phyloP scores from a whole-genome alignment of 306 rosid genomes.

The Prunus campanulata region DNA sequence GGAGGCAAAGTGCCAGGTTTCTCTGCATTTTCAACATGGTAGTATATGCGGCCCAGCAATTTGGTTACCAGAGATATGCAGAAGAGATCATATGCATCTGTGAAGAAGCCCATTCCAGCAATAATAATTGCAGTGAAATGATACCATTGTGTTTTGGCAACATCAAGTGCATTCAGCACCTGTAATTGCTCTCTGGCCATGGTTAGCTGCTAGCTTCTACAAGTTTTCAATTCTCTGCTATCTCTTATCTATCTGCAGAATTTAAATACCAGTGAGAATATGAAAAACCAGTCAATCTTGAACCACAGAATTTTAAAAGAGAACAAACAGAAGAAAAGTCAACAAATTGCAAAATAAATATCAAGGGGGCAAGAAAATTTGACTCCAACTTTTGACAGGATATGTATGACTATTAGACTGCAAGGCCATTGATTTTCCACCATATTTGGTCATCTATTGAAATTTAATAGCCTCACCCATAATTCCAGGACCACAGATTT shows the following conservation, averaged over 20 bases:
- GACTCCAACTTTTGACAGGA: neutral
- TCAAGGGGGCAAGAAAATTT: neutral
- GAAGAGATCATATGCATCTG: conserved; percentile 77
- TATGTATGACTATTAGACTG: neutral
- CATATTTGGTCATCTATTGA: neutral
- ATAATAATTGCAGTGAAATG: conserved; percentile 70
- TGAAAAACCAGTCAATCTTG: neutral
- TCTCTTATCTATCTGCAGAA: conserved; percentile 7
- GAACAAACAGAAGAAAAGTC: neutral
- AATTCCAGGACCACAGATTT: neutral
- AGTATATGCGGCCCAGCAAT: conserved; percentile 72
- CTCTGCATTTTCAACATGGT: conserved; percentile 50
- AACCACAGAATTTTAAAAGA: neutral
- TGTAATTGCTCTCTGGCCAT: conserved; percentile 53
- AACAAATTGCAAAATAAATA: neutral
- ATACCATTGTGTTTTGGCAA: conserved; percentile 73
- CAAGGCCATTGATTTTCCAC: neutral
- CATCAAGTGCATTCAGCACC: conserved; percentile 64
- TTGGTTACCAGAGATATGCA: conserved; percentile 71
- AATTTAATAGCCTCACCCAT: neutral
- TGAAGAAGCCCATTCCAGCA: conserved; percentile 90
- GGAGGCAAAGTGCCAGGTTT: conserved; percentile 76
- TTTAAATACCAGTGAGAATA: neutral
- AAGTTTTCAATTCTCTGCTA: neutral
- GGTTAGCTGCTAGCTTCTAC: neutral